A percentile compares a stretch with the other conserved stretches of the same genome.
Conservation (phyloP, 2,329 filamentous ascomycete species). For the Pleomassaria siparia region DNA sequence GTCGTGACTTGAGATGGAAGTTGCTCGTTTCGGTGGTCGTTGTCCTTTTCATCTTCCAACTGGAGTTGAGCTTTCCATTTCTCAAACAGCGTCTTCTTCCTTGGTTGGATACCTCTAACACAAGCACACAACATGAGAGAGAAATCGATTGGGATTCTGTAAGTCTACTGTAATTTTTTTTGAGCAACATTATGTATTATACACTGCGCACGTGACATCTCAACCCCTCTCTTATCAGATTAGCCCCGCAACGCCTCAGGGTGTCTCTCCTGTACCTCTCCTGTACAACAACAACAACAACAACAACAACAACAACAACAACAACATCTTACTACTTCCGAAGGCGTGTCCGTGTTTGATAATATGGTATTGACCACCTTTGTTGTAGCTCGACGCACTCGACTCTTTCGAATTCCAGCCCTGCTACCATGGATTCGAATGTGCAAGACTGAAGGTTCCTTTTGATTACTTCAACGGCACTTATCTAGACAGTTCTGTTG, state of each 20-base stretch:
- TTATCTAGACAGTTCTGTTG: constrained; percentile 28
- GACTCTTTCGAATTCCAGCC: constrained; percentile 32
- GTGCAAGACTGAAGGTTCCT: constrained; percentile 38
- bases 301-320: no score
- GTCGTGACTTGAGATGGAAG: not conserved
- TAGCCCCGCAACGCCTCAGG: not conserved
- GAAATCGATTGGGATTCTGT: constrained; percentile 19
- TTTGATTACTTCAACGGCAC: constrained; percentile 43
- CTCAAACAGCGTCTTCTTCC: constrained; percentile 9
- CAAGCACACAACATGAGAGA: not conserved
- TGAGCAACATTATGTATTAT: no score
- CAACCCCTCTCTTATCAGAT: not conserved
- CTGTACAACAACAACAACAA: no score
- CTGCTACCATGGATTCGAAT: constrained; percentile 36
- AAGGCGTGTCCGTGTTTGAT: not conserved
- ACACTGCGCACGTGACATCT: not conserved
- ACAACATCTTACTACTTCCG: not conserved
- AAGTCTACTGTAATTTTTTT: constrained; percentile 18
- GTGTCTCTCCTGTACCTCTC: no score
- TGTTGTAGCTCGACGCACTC: constrained; percentile 23
- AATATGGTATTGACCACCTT: not conserved
- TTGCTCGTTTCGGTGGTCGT: constrained; percentile 17
- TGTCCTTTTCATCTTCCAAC: constrained; percentile 18
- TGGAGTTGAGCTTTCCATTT: constrained; percentile 20
- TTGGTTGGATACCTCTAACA: not conserved